These are phyloP conservation scores for Gossypium armourianum DNA, from an alignment of 441 rosid species.

Conservation along the genomic window DNA sequence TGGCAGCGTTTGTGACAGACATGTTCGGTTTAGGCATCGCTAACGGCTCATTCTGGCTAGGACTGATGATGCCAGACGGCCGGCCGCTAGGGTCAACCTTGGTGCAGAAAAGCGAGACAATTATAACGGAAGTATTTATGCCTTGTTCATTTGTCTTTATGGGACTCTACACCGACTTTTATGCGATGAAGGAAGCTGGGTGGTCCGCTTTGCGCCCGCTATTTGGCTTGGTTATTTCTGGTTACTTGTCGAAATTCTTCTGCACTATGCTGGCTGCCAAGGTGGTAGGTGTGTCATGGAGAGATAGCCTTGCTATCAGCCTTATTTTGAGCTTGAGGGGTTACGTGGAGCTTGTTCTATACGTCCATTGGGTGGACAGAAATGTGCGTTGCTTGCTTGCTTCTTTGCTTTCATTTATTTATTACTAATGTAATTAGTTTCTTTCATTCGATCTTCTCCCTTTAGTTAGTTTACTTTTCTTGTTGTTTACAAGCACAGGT, in stretches of 20 bases:
- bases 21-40: conserved; percentile 50
- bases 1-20: conserved; percentile 40
- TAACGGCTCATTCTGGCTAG: conserved; percentile 48
- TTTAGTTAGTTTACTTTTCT: neutral
- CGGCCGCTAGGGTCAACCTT: conserved; percentile 49
- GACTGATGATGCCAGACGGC: conserved; percentile 52
- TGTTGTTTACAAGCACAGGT: conserved; percentile 22
- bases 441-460: neutral
- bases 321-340: conserved; percentile 61
- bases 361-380: conserved; percentile 39
- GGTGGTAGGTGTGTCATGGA: conserved; percentile 29
- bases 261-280: conserved; percentile 22
- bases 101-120: conserved; percentile 38
- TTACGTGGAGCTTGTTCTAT: conserved; percentile 41
- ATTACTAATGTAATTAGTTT: neutral
- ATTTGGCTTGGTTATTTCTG: conserved; percentile 23
- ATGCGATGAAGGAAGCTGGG: conserved; percentile 18
- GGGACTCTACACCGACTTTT: conserved; percentile 41
- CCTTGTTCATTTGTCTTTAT: conserved; percentile 43
- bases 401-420: neutral
- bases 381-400: conserved; percentile 20
- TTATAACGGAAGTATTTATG: conserved; percentile 44
- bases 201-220: conserved; percentile 45
- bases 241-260: conserved; percentile 31
- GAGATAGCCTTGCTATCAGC: conserved; percentile 48